Base-by-base conservation (phyloP, 129 eudicot species). In the Flaveria bidentis region DNA sequence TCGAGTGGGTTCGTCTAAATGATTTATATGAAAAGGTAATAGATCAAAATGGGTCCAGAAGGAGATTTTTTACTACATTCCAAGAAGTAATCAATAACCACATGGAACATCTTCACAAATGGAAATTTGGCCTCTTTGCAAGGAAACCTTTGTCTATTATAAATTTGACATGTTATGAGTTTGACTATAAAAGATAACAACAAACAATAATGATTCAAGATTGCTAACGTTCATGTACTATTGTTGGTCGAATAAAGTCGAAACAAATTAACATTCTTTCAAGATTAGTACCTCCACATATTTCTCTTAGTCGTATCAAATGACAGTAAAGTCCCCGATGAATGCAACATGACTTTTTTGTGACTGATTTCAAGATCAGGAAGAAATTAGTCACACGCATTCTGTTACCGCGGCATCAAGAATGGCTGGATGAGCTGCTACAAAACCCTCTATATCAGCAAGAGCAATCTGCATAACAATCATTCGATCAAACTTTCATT, bases 321-420 rank as follows among this genome's bases (percentile, higher is more conserved):
- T 45, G 3, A 50, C 65, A 51, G 6, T 71, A 6, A 57, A 73
- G 23, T 73, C 28, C n/a, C 46, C 9, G 70, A 74, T 30, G 36
- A 72, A 30, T 53, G 65, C 64, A 73, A 39, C 13, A 10, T 60
- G 58, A 46, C 61, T 61, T 44, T 26, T 36, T 14, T 30, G 17
- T 42, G 50, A 23, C 28, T 22, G 41, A 45, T 61, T 9, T 45
- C 26, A 47, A 63, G 60, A 46, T 69, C 39, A 47, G 73, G 64
- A 51, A 69, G 6, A 3, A 58, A 57, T 26, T 17, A n/a, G 39
- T 58, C 9, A 72, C 4, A 72, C 91, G 70, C 74, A 88, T 96
- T 86, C 91, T 28, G 84, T 91, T 50, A 93, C 97, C 25, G 91
- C 98, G 66, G 86, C 97, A 82, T 93, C 98, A 75, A 89, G 82